phyloP scores from a whole-genome alignment of 768 basidiomycete species.

The Collybia nuda region DNA sequence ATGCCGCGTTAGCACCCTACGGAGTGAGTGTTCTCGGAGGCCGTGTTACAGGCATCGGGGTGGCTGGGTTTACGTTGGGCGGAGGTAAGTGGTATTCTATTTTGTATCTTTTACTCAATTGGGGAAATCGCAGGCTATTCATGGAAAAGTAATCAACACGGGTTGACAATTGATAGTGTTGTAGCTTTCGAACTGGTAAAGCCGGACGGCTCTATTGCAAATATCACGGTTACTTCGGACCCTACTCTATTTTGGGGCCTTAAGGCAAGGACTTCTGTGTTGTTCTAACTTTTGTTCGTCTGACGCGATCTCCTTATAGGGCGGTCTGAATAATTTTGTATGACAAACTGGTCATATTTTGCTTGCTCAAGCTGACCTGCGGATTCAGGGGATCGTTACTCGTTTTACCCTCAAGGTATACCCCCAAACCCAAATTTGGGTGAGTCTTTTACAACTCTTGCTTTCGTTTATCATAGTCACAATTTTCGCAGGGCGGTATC shows the following conservation, averaged over 20 bases:
- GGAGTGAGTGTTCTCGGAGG: conserved; percentile 60
- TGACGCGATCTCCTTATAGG: conserved; percentile 30
- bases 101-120: conserved; percentile 21
- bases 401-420: conserved; percentile 51
- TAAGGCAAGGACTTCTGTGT: conserved; percentile 22
- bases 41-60: conserved; percentile 56
- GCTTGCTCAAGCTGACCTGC: neutral
- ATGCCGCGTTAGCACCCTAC: conserved; percentile 46
- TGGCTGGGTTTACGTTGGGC: conserved; percentile 58
- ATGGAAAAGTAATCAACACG: conserved; percentile 61
- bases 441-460: conserved; percentile 23
- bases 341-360: neutral
- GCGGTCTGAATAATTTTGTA: conserved; percentile 63
- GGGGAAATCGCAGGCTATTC: conserved; percentile 53
- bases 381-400: conserved; percentile 54
- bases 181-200: conserved; percentile 56
- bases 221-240: conserved; percentile 31
- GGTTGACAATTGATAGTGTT: conserved; percentile 58
- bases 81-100: conserved; percentile 43
- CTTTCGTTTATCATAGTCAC: neutral
- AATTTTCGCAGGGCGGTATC: conserved; percentile 45
- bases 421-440: conserved; percentile 62
- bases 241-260: conserved; percentile 41
- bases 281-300: neutral
- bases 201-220: conserved; percentile 46